Conservation (phyloP, 306 rosid species). For the Cajanus cajan region DNA sequence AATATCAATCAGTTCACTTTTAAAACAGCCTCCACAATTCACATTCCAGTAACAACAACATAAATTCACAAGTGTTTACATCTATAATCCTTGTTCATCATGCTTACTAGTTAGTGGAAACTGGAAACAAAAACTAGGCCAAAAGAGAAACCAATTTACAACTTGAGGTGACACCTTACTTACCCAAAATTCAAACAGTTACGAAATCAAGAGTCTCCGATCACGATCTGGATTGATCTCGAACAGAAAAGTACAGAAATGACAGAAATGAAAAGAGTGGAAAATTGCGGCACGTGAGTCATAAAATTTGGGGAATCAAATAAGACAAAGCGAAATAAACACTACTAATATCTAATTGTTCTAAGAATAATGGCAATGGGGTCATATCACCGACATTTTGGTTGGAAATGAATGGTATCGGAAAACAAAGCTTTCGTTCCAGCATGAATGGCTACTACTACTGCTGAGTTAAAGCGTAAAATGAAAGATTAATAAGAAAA, state of each 20-base stretch:
- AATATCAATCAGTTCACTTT: constrained; percentile 23
- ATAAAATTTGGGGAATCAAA: constrained; percentile 14
- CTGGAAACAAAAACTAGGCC: not conserved
- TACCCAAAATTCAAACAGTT: constrained; percentile 18
- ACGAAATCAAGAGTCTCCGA: constrained; percentile 14
- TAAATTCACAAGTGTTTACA: constrained; percentile 3
- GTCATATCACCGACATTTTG: constrained; percentile 19
- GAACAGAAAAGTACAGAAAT: not conserved
- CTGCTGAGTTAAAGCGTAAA: not conserved
- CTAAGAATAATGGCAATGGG: constrained; percentile 33
- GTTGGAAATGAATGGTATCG: constrained; percentile 17
- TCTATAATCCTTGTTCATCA: not conserved
- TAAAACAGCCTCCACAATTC: constrained; percentile 9
- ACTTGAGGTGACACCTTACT: not conserved
- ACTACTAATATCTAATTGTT: not conserved
- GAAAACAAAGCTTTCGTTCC: constrained; percentile 2
- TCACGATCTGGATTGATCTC: constrained; percentile 39
- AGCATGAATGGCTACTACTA: not conserved
- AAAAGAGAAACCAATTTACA: not conserved
- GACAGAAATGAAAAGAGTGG: not conserved
- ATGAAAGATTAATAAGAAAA: not conserved
- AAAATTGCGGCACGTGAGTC: not conserved
- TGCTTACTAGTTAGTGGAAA: not conserved
- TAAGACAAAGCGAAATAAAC: not conserved
- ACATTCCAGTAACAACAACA: constrained; percentile 13